Percentiles rank a stretch among this genome's conserved stretches.
These are phyloP conservation scores for Amaranthus palmeri DNA, from an alignment of 148 eudicot species.

Conservation along the genomic window DNA sequence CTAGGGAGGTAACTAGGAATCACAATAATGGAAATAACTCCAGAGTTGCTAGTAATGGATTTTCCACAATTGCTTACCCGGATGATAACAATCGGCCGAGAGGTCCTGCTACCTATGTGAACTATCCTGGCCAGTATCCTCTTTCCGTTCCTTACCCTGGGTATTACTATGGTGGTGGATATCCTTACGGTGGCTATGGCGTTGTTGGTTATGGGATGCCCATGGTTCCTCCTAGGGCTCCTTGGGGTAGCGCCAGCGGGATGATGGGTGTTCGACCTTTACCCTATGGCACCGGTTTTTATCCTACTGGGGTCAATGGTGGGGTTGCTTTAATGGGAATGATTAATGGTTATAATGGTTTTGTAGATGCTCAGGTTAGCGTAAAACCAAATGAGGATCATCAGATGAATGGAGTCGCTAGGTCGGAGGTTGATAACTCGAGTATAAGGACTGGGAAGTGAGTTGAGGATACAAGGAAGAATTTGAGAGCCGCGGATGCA, in stretches of 20 bases:
- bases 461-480: conserved; percentile 26
- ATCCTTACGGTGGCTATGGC: conserved; percentile 38
- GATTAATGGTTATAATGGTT: conserved; percentile 16
- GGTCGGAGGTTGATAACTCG: conserved; percentile 20
- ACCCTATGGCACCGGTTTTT: conserved; percentile 41
- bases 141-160: conserved; percentile 38
- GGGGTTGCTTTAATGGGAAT: conserved; percentile 38
- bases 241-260: conserved; percentile 37
- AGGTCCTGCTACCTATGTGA: conserved; percentile 27
- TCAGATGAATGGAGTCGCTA: conserved; percentile 3
- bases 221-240: conserved; percentile 32
- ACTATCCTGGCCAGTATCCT: conserved; percentile 36
- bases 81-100: conserved; percentile 30
- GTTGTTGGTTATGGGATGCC: conserved; percentile 51
- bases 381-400: conserved; percentile 15
- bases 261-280: conserved; percentile 33
- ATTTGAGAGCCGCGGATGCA: conserved; percentile 17
- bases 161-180: conserved; percentile 50
- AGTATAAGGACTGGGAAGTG: conserved; percentile 20
- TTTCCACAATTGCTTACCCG: conserved; percentile 25
- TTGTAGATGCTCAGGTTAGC: conserved; percentile 12
- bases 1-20: conserved; percentile 41
- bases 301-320: conserved; percentile 39
- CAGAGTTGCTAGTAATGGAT: conserved; percentile 30
- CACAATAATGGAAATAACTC: conserved; percentile 25